Evolutionary conservation across 2,329 filamentous ascomycete species (phyloP).

Genomic region (Fusarium solani-melongenae): DNA sequence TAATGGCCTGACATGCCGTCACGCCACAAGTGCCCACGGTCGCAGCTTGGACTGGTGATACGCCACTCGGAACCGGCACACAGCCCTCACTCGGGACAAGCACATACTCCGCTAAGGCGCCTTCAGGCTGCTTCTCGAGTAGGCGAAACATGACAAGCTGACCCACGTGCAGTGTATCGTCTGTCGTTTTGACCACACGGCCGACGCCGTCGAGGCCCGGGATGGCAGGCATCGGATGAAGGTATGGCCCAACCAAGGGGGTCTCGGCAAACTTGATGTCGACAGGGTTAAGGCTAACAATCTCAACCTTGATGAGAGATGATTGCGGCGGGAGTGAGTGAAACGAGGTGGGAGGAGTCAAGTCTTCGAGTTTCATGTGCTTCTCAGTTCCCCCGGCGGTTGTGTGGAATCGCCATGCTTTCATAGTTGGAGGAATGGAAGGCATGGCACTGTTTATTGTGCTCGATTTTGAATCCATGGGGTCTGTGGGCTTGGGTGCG

Average conservation of each 20-base stretch:
- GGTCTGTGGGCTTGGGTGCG: background rate
- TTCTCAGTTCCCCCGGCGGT: background rate
- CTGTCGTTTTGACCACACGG: background rate
- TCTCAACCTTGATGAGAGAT: background rate
- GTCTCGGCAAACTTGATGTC: background rate
- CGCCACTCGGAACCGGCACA: background rate
- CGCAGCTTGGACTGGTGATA: background rate
- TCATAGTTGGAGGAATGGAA: background rate
- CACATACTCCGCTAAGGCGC: background rate
- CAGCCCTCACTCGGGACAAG: background rate
- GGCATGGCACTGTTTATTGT: accelerated
- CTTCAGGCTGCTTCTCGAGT: background rate
- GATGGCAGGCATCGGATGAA: background rate
- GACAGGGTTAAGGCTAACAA: background rate
- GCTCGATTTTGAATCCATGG: background rate
- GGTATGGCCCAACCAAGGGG: background rate
- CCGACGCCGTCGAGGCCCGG: background rate
- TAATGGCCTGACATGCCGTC: background rate
- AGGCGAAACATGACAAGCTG: background rate
- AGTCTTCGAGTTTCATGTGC: background rate
- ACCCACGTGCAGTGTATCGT: background rate
- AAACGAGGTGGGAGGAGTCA: background rate
- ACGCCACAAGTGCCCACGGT: background rate
- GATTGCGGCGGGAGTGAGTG: background rate
- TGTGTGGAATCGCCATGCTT: background rate